Evolutionary conservation across 257 asterid genomes (phyloP).

Genomic region (Solanum tarijense): DNA sequence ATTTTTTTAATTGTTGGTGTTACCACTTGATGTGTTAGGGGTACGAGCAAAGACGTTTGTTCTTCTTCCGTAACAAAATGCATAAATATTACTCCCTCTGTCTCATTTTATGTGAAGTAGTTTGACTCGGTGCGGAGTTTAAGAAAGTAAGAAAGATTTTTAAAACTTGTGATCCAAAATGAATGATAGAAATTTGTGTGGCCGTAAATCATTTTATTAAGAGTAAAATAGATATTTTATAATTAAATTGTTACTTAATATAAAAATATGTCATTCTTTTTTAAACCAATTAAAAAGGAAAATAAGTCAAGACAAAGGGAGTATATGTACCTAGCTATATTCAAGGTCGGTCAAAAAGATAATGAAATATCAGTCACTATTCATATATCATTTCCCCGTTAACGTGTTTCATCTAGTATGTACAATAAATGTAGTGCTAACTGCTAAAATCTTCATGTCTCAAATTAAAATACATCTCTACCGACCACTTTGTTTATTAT

Average conservation of each 20-base stretch:
- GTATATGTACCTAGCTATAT: background rate
- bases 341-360: background rate
- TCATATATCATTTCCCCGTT: background rate
- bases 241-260: no score
- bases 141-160: no score
- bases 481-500: background rate
- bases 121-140: no score
- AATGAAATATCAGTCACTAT: background rate
- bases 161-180: no score
- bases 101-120: no score
- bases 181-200: no score
- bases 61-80: background rate
- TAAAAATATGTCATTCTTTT: no score
- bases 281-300: accelerated
- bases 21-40: background rate
- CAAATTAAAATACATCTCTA: background rate
- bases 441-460: background rate
- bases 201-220: no score
- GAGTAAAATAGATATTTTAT: no score
- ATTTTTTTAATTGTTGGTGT: no score
- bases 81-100: background rate
- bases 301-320: no score
- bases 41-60: background rate
- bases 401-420: background rate
- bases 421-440: background rate